Conservation (phyloP, 2,329 filamentous ascomycete genomes). For the Neonectria neomacrospora region DNA sequence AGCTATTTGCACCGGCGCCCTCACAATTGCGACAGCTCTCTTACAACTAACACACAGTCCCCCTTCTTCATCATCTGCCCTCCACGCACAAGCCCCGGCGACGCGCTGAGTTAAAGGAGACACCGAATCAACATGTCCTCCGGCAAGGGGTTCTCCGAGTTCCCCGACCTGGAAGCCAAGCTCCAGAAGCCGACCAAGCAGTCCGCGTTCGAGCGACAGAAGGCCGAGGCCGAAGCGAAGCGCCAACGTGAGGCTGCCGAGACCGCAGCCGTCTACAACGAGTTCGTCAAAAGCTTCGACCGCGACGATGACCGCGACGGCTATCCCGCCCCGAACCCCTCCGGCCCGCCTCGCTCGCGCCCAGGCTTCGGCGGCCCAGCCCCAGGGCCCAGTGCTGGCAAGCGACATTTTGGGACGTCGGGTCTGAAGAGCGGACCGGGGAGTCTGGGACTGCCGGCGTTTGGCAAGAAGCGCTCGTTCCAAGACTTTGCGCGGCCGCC, state of each 20-base stretch:
- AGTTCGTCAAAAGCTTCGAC: slow-evolving; percentile 85
- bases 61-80: background rate
- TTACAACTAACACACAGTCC: slow-evolving; percentile 10
- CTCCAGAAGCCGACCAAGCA: slow-evolving; percentile 84
- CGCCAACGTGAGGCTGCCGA: slow-evolving; percentile 85
- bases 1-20: slow-evolving; percentile 12
- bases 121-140: slow-evolving; percentile 55
- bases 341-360: slow-evolving; percentile 37
- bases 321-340: slow-evolving; percentile 22
- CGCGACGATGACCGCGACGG: slow-evolving; percentile 63
- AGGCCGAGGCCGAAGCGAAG: slow-evolving; percentile 90
- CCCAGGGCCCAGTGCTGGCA: slow-evolving; percentile 51
- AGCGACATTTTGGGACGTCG: slow-evolving; percentile 73
- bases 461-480: slow-evolving; percentile 65
- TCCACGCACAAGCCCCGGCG: slow-evolving; percentile 7
- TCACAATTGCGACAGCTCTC: slow-evolving; percentile 25
- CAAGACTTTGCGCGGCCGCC: slow-evolving; percentile 54
- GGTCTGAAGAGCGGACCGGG: slow-evolving; percentile 70
- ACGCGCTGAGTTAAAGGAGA: slow-evolving; percentile 26
- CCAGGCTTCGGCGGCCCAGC: slow-evolving; percentile 45
- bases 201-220: slow-evolving; percentile 88
- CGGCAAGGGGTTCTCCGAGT: slow-evolving; percentile 63
- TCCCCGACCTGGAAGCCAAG: slow-evolving; percentile 80
- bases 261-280: slow-evolving; percentile 85
- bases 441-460: slow-evolving; percentile 65